These are phyloP conservation scores for Endothia cerciana DNA, from an alignment of 2,329 filamentous ascomycete genomes.

Conservation along the genomic window DNA sequence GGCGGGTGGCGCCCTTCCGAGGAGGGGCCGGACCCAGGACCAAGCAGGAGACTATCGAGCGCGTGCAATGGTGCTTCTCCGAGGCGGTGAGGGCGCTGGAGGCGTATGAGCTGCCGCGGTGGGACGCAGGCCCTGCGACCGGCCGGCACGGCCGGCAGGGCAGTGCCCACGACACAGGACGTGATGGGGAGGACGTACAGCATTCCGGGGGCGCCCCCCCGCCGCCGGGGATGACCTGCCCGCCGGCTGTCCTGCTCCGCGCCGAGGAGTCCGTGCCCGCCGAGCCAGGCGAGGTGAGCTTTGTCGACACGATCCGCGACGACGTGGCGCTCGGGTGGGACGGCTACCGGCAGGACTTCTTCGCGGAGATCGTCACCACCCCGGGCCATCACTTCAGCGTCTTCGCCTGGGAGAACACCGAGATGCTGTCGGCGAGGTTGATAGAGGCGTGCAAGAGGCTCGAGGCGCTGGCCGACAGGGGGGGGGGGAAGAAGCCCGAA, in stretches of 20 bases:
- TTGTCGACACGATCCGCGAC: slow-evolving; percentile 49
- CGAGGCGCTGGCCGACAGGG: slow-evolving; percentile 24
- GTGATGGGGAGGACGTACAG: neutral
- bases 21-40: slow-evolving; percentile 37
- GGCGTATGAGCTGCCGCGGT: slow-evolving; percentile 46
- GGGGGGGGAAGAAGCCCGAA: neutral
- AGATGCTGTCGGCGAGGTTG: slow-evolving; percentile 35
- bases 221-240: slow-evolving; percentile 31
- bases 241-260: slow-evolving; percentile 50
- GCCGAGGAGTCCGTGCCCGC: slow-evolving; percentile 47
- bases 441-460: slow-evolving; percentile 35
- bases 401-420: slow-evolving; percentile 41
- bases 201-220: no score
- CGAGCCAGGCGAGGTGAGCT: slow-evolving; percentile 33
- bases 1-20: slow-evolving; percentile 35
- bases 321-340: slow-evolving; percentile 54
- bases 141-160: neutral
- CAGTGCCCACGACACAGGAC: neutral
- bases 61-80: slow-evolving; percentile 45
- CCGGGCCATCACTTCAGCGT: slow-evolving; percentile 57
- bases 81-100: slow-evolving; percentile 47
- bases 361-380: slow-evolving; percentile 51
- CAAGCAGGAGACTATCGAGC: slow-evolving; percentile 34
- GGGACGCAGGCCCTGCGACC: slow-evolving; percentile 34
- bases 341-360: slow-evolving; percentile 47